These are phyloP conservation scores for Dunaliella salina DNA, from an alignment of 163 green algal species.

Conservation along the genomic window DNA sequence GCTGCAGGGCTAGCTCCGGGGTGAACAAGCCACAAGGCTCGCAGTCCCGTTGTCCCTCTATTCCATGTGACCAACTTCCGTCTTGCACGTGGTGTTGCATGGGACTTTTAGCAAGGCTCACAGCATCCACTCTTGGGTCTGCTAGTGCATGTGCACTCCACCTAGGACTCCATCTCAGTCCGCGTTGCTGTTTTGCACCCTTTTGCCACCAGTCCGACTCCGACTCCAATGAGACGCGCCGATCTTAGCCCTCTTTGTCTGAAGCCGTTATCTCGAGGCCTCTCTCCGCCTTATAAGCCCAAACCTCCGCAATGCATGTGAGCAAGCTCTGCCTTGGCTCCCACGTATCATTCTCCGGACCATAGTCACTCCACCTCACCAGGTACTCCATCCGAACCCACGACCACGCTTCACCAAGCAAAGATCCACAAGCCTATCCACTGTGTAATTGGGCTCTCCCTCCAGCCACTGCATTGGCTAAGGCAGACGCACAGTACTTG, in stretches of 20 bases:
- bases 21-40: not conserved
- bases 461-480: too few relatives aligned
- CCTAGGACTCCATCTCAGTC: too few relatives aligned
- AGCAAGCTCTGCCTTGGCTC: not conserved
- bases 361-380: not conserved
- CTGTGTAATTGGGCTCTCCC: too few relatives aligned
- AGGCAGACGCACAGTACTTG: too few relatives aligned
- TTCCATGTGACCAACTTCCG: not conserved
- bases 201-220: too few relatives aligned
- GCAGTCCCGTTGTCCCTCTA: not conserved
- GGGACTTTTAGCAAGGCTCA: too few relatives aligned
- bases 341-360: not conserved
- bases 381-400: too few relatives aligned
- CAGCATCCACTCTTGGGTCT: not conserved
- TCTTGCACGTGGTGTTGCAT: not conserved
- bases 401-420: too few relatives aligned
- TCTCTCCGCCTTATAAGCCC: not conserved
- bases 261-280: not conserved
- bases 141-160: not conserved
- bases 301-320: not conserved
- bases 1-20: too few relatives aligned
- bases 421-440: too few relatives aligned
- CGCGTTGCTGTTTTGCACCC: too few relatives aligned
- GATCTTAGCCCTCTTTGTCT: not conserved
- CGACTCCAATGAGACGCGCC: too few relatives aligned